Evolutionary conservation across 108 stramenopile genomes (phyloP), one percentile per base, ranked within the genome.

Genomic region (Pseudonitzschia delicatissima): DNA sequence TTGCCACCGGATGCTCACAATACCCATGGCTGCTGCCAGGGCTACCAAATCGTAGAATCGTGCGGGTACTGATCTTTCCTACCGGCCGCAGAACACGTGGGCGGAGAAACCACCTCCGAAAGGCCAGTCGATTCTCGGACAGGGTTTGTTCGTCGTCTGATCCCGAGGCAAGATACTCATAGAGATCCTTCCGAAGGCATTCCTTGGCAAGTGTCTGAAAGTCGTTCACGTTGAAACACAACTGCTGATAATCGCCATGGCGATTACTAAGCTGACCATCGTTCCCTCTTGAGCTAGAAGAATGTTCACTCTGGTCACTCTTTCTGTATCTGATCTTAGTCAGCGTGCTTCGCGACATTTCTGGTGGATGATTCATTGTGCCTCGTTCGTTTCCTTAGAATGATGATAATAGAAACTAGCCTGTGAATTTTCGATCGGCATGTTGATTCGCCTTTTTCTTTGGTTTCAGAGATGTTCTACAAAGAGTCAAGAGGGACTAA

Each of bases 121-220:
- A 89, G 34, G 88, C 81, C 28, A 47, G 23, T 47, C 72, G 57
- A 55, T 92, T 92, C 64, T 87, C 86, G 0, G 45, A 9, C 32
- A 92, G 62, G 29, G 91, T 88, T 62, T 77, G 76, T 42, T 87
- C 87, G 66, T 92, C 91, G 64, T 85, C 87, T 2, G 85, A 78
- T 48, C 91, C 91, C 8, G 83, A 84, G 17, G 91, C 77, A 3
- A 88, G 55, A 50, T 92, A 92, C 50, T 92, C 86, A 51, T 88
- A 92, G 9, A 86, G 57, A 49, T 73, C 76, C 26, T 73, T 74
- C 5, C 73, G 67, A 5, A 92, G 63, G 1, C 62, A 68, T 37
- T 40, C 32, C 35, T 84, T 71, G 11, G 91, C 84, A 3, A 64
- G 36, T 27, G 27, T 32, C 40, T 88, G 87, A 62, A 77, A 92